Percentiles rank a stretch among this genome's conserved stretches.
Evolutionary conservation across 148 eudicot genomes (phyloP).

Genomic region (Heliosperma pusillum): DNA sequence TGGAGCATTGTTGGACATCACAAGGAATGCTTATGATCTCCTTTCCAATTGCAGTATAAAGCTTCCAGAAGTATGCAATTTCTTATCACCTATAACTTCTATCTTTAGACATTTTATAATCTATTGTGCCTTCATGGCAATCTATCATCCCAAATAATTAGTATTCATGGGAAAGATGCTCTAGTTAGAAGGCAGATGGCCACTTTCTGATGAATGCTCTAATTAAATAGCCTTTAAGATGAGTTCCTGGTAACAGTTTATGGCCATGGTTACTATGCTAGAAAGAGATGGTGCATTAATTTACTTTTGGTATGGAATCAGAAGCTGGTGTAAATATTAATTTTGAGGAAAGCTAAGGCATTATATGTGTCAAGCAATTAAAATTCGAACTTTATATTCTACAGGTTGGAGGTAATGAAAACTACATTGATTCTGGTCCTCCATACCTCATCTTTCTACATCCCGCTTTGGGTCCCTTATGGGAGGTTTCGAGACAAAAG

Average conservation of each 20-base stretch:
- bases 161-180: neutral
- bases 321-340: neutral
- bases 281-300: neutral
- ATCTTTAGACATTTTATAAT: neutral
- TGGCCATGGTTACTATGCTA: neutral
- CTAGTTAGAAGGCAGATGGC: neutral
- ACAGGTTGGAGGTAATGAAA: conserved; percentile 73
- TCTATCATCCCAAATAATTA: neutral
- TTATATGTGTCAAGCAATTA: conserved; percentile 7
- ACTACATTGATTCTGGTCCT: conserved; percentile 73
- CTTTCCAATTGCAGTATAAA: conserved; percentile 65
- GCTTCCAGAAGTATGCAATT: conserved; percentile 61
- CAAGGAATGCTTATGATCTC: conserved; percentile 87
- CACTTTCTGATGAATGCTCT: neutral
- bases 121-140: conserved; percentile 6
- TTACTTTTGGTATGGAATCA: neutral
- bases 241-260: neutral
- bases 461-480: conserved; percentile 96
- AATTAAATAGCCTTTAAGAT: neutral
- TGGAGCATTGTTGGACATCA: conserved; percentile 82
- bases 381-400: conserved; percentile 20
- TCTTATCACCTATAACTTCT: neutral
- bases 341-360: neutral
- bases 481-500: conserved; percentile 93
- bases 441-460: conserved; percentile 86